Percentiles rank a stretch among this genome's conserved stretches.
These are phyloP conservation scores for Salix caprea DNA, from an alignment of 345 rosid species.

Conservation along the genomic window DNA sequence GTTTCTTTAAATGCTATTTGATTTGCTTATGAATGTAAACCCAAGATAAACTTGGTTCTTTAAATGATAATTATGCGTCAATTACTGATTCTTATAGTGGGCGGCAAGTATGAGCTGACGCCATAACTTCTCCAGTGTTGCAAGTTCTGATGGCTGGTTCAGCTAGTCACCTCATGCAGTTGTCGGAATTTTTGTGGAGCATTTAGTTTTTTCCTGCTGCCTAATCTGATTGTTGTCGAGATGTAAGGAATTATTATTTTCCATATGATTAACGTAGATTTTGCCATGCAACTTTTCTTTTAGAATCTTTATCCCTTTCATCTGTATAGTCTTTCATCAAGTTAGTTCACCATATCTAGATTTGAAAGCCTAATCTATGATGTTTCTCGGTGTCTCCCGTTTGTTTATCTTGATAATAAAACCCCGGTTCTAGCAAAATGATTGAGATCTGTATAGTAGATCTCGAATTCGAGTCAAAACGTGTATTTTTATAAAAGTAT, in stretches of 20 bases:
- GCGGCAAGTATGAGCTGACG: constrained; percentile 43
- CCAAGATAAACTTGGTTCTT: not conserved
- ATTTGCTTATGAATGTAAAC: not conserved
- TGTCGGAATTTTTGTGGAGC: not conserved
- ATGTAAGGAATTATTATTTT: too few relatives aligned
- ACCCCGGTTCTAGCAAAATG: too few relatives aligned
- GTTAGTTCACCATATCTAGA: too few relatives aligned
- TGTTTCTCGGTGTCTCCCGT: too few relatives aligned
- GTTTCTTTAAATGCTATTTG: not conserved
- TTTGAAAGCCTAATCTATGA: too few relatives aligned
- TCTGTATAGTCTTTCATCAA: not conserved
- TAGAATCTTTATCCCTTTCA: constrained; percentile 32
- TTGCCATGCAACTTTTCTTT: constrained; percentile 32
- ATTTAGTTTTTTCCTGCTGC: constrained; percentile 19
- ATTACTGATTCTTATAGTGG: constrained; percentile 33
- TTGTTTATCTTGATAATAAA: too few relatives aligned
- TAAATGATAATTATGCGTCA: constrained; percentile 24
- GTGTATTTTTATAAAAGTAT: too few relatives aligned
- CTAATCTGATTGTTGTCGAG: too few relatives aligned
- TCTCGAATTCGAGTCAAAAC: too few relatives aligned
- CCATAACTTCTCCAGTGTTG: constrained; percentile 29
- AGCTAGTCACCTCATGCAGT: not conserved
- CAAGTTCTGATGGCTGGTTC: not conserved
- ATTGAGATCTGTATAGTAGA: too few relatives aligned
- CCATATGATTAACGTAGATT: constrained; percentile 43